Conservation (phyloP, 768 basidiomycete species). For the Termitomyces sp. region DNA sequence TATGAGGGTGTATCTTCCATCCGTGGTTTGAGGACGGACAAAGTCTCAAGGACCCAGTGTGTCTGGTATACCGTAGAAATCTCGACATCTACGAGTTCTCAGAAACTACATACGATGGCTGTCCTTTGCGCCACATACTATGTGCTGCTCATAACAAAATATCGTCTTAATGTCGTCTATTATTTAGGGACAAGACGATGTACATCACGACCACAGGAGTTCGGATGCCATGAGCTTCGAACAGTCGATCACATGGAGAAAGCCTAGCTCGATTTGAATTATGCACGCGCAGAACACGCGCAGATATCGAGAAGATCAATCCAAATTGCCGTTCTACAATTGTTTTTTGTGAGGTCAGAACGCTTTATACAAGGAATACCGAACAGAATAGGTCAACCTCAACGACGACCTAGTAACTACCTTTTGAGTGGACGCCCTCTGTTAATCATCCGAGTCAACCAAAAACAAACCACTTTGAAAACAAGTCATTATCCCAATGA, state of each 20-base stretch:
- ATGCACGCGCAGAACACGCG: not conserved
- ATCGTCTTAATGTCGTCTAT: not conserved
- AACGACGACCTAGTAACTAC: slow-evolving; percentile 21
- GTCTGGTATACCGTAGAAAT: slow-evolving; percentile 70
- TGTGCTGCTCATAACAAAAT: slow-evolving; percentile 49
- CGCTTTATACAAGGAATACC: slow-evolving; percentile 39
- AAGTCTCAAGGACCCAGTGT: slow-evolving; percentile 59
- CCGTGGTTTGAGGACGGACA: not conserved
- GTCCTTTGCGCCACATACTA: slow-evolving; percentile 63
- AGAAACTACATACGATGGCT: slow-evolving; percentile 63
- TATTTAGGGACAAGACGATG: slow-evolving; percentile 7
- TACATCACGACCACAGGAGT: slow-evolving; percentile 54
- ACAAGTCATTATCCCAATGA: no score
- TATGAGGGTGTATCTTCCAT: not conserved
- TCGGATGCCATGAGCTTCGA: slow-evolving; percentile 50
- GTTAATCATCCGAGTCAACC: no score
- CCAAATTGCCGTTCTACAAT: no score
- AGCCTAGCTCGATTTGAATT: not conserved
- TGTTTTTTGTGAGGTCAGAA: not conserved
- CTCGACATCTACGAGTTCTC: slow-evolving; percentile 27
- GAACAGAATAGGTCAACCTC: slow-evolving; percentile 59
- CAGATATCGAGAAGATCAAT: not conserved
- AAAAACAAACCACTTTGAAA: no score
- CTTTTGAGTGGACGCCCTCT: no score
- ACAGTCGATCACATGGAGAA: no score